Base-by-base conservation (phyloP, 257 asterid species). In the Solanum pinnatisectum region DNA sequence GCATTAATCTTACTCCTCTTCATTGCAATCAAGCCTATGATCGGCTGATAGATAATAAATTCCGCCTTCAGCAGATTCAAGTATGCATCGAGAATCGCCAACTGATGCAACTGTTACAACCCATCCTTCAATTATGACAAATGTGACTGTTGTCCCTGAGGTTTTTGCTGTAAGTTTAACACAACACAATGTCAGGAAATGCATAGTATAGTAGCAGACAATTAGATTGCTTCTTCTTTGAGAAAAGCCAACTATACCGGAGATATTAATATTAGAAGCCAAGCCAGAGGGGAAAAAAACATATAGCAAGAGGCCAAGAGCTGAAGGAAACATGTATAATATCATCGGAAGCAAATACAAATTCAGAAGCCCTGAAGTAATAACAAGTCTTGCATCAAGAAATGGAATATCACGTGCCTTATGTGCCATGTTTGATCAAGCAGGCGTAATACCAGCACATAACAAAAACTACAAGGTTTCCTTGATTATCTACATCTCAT, bases 41-140 rank as follows among this genome's bases (percentile, higher is more conserved):
- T 97, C 99, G 22, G 98, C 99, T 7, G 99, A 97, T 71, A 97
- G 95, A 93, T 94, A 92, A 90, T 93, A 91, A 90, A 97, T 94
- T 8, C 86, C 90, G 68, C 99, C 98, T 91, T 97, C 99, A 40
- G 97, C 93, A 46, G 99, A 96, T 93, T 97, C 99, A 81, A 97
- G 98, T 65, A 97, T 88, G 79, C 96, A 96, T 67, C 98, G 97
- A 89, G 99, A 97, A 93, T 97, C 99, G 16, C 99, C 99, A 88
- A 97, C 99, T 49, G 99, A 97, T 85, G 99, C 99, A 73, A 95
- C 98, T 37, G 99, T 97, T 84, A 94, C 89, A 82, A 93, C 93
- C 99, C 99, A 97, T 83, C 98, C 99, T 87, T 97, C 99, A 15
- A 95, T 93, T 90, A 97, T 96, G 85, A 95, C 98, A 92, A 96